phyloP scores from a whole-genome alignment of 2,329 filamentous ascomycete species.

The Talaromyces amestolkiae region DNA sequence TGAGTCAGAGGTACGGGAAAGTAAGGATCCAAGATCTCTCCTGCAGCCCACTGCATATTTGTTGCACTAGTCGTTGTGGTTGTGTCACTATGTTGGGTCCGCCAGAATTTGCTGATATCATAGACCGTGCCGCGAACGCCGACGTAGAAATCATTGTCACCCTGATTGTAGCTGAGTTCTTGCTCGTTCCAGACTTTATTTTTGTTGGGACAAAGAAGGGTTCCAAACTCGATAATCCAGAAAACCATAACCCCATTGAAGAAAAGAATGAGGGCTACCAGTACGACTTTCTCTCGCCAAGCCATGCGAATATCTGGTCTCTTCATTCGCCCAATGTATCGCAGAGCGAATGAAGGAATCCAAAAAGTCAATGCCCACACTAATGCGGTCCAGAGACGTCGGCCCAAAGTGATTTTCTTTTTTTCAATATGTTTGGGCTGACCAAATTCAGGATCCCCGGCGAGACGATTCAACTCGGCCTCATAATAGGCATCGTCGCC shows the following conservation, averaged over 20 bases:
- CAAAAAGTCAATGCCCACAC: slow-evolving; percentile 90
- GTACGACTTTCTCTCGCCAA: slow-evolving; percentile 90
- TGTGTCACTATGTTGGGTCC: slow-evolving; percentile 75
- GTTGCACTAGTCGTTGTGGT: slow-evolving; percentile 57
- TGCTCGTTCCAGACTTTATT: slow-evolving; percentile 80
- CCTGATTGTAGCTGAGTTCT: slow-evolving; percentile 69
- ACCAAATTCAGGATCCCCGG: slow-evolving; percentile 71
- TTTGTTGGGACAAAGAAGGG: slow-evolving; percentile 81
- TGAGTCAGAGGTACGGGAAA: slow-evolving; percentile 74
- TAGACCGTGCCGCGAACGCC: slow-evolving; percentile 86
- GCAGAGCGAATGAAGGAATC: slow-evolving; percentile 83
- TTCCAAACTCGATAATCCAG: slow-evolving; percentile 85
- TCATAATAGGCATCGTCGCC: slow-evolving; percentile 71
- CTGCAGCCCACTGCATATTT: slow-evolving; percentile 75
- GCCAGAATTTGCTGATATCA: slow-evolving; percentile 88
- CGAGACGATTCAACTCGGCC: slow-evolving; percentile 62
- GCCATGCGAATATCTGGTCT: slow-evolving; percentile 94
- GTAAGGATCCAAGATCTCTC: slow-evolving; percentile 76
- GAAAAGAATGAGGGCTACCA: slow-evolving; percentile 76
- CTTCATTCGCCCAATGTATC: slow-evolving; percentile 89
- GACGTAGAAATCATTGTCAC: slow-evolving; percentile 78
- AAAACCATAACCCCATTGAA: slow-evolving; percentile 82
- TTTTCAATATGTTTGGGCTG: slow-evolving; percentile 74
- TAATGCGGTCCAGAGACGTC: slow-evolving; percentile 75
- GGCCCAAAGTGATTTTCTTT: slow-evolving; percentile 59